Evolutionary conservation across 495 filamentous ascomycete genomes (phyloP).

Genomic region (Aspergillus affinis): DNA sequence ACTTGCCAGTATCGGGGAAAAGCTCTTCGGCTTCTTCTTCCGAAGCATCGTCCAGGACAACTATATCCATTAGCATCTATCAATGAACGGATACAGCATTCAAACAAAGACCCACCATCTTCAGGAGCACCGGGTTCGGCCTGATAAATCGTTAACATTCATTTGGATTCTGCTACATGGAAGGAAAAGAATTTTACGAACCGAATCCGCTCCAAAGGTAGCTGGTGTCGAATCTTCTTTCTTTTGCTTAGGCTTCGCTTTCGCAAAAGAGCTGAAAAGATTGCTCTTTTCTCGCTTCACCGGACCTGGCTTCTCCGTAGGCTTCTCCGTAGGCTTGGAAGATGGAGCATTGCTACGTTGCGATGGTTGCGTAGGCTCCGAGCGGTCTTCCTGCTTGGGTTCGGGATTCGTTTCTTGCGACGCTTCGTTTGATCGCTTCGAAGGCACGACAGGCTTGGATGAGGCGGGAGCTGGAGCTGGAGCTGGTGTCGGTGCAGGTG

Average conservation of each 20-base stretch:
- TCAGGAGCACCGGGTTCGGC: constrained; percentile 37
- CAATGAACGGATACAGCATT: background rate
- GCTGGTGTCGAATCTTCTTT: constrained; percentile 49
- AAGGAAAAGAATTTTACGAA: constrained; percentile 24
- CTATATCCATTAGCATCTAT: constrained; percentile 23
- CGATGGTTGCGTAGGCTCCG: constrained; percentile 27
- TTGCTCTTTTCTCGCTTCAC: constrained; percentile 62
- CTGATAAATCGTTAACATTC: constrained; percentile 18
- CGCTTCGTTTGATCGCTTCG: constrained; percentile 32
- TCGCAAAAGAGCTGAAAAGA: constrained; percentile 84
- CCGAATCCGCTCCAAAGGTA: constrained; percentile 36
- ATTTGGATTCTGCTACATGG: constrained; percentile 10
- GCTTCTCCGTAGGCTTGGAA: constrained; percentile 35
- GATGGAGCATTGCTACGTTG: constrained; percentile 28
- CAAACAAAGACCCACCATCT: constrained; percentile 47
- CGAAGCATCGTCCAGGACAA: constrained; percentile 57
- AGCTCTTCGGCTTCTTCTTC: constrained; percentile 74
- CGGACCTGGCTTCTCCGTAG: constrained; percentile 39
- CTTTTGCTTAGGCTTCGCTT: constrained; percentile 66
- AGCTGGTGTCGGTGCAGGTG: constrained; percentile 25
- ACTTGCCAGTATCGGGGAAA: constrained; percentile 45
- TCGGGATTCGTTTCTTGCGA: constrained; percentile 28
- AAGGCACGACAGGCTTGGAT: constrained; percentile 32
- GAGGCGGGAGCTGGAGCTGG: constrained; percentile 19
- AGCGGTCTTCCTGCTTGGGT: constrained; percentile 29